A percentile compares a stretch with the other conserved stretches of the same genome.
Conservation (phyloP, 257 asterid species). For the Solanum chmielewskii region DNA sequence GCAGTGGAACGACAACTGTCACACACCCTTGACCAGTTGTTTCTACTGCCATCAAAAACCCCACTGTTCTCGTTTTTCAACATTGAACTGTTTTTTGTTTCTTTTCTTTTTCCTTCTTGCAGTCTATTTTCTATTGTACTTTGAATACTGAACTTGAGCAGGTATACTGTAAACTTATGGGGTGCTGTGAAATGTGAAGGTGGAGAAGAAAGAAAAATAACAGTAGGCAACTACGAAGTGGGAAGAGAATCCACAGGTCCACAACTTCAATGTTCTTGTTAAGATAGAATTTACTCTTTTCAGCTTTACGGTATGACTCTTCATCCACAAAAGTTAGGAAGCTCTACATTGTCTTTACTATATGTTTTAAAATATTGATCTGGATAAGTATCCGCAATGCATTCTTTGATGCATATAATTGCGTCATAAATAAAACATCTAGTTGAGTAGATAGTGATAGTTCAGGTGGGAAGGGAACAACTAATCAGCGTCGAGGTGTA, state of each 20-base stretch:
- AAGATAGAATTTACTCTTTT: neutral
- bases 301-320: neutral
- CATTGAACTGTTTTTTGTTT: conserved; percentile 1
- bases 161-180: neutral
- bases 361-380: neutral
- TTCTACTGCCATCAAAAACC: neutral
- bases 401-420: neutral
- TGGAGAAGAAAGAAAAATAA: neutral
- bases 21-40: conserved; percentile 35
- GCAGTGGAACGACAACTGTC: conserved; percentile 42
- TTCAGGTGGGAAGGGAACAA: neutral
- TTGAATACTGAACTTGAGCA: neutral
- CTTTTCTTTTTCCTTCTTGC: neutral
- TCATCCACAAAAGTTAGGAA: neutral
- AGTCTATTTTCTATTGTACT: neutral
- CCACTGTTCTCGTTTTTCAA: conserved; percentile 17
- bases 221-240: neutral
- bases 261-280: neutral
- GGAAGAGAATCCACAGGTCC: conserved; percentile 12
- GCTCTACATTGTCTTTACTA: neutral
- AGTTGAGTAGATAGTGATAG: neutral
- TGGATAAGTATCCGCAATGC: neutral
- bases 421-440: neutral
- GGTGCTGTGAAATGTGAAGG: neutral
- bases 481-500: neutral